phyloP scores from a whole-genome alignment of 208 protist species.

The Wallacemonas sp. region DNA sequence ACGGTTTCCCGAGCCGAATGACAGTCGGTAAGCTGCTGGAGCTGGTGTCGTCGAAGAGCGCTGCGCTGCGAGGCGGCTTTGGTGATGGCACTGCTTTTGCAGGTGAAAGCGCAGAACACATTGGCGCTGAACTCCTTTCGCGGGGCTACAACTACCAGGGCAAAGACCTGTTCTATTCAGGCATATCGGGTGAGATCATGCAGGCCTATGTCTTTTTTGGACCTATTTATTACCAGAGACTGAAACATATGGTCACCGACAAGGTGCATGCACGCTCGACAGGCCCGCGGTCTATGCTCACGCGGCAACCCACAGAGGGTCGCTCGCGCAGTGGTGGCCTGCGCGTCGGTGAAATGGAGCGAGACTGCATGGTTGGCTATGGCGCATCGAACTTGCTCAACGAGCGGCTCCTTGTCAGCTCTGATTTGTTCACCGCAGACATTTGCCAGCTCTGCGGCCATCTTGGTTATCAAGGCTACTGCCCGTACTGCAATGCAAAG shows the following conservation, averaged over 20 bases:
- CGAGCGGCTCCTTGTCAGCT: constrained; percentile 97
- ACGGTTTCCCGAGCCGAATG: constrained; percentile 99
- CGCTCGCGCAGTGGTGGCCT: constrained; percentile 98
- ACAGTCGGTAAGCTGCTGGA: constrained; percentile 99
- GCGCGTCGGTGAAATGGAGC: constrained; percentile 99
- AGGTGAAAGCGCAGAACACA: constrained; percentile 93
- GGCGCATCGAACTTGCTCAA: constrained; percentile 95
- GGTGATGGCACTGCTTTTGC: constrained; percentile 97
- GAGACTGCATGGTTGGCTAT: constrained; percentile 99
- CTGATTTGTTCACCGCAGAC: constrained; percentile 96
- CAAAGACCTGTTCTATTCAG: constrained; percentile 97
- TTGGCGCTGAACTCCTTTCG: constrained; percentile 82
- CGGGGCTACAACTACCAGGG: constrained; percentile 98
- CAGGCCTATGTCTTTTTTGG: constrained; percentile 99
- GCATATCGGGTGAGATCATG: constrained; percentile 98
- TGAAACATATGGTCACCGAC: constrained; percentile 99
- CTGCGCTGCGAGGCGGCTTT: constrained; percentile 90
- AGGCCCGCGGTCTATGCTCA: constrained; percentile 95
- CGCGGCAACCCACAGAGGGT: constrained; percentile 99
- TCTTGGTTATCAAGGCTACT: constrained; percentile 91
- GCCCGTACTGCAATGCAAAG: constrained; percentile 94
- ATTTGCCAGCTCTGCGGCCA: constrained; percentile 94
- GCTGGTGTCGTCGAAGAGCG: constrained; percentile 97
- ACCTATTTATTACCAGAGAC: constrained; percentile 99
- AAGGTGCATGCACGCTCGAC: constrained; percentile 99